phyloP scores from a whole-genome alignment of 176 grass and related monocot genomes.

The Paspalum notatum region DNA sequence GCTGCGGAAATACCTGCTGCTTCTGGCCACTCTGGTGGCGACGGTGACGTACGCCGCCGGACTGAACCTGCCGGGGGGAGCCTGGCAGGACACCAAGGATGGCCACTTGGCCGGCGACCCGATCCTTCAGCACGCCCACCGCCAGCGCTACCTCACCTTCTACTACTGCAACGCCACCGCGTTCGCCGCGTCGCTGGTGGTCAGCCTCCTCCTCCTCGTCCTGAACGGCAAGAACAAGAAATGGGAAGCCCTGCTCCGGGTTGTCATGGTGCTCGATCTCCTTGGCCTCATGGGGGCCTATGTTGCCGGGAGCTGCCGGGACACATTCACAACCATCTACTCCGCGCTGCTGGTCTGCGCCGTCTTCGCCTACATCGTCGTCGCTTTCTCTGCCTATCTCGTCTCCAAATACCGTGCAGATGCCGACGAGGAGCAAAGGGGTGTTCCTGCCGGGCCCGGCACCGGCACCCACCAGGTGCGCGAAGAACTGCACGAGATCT shows the following conservation, averaged over 20 bases:
- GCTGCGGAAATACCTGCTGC: constrained; percentile 38
- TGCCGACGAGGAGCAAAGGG: background rate
- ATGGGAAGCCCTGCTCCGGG: background rate
- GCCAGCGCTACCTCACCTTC: constrained; percentile 47
- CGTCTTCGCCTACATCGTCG: background rate
- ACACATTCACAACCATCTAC: constrained; percentile 36
- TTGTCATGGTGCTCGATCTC: constrained; percentile 32
- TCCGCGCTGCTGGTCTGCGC: background rate
- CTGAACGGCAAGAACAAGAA: background rate
- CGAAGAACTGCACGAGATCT: background rate
- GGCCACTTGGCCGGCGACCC: constrained; percentile 4
- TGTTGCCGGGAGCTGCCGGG: constrained; percentile 43
- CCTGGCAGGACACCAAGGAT: constrained; percentile 16
- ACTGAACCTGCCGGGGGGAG: constrained; percentile 42
- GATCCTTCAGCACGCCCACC: constrained; percentile 7
- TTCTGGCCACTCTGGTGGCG: constrained; percentile 32
- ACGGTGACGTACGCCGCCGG: constrained; percentile 47
- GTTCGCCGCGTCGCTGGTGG: constrained; percentile 43
- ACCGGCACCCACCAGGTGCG: background rate
- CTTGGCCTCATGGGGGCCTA: constrained; percentile 46
- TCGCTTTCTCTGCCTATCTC: background rate
- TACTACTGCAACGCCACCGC: constrained; percentile 64
- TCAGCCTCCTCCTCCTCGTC: constrained; percentile 45
- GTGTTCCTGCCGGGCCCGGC: background rate
- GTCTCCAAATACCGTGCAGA: background rate